Percentiles rank a stretch among this genome's conserved stretches.
phyloP scores from a whole-genome alignment of 1,139 yeast species.

The Suhomyces chickasaworum region DNA sequence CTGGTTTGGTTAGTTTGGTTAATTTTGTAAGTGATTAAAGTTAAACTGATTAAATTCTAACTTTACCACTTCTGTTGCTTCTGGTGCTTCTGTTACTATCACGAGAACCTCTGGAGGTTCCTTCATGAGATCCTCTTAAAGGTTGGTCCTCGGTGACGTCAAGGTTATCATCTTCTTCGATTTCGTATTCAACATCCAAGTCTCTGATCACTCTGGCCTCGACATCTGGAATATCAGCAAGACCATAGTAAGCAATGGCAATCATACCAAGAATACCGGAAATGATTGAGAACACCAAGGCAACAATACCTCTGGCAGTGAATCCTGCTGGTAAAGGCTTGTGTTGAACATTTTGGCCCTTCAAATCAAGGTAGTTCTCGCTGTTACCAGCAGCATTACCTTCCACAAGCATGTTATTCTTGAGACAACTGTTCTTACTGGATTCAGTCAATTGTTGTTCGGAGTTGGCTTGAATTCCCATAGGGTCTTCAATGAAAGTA shows the following conservation, averaged over 20 bases:
- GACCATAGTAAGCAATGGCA: conserved; percentile 78
- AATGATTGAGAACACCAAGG: conserved; percentile 76
- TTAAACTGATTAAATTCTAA: conserved; percentile 2
- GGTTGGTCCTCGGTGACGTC: conserved; percentile 7
- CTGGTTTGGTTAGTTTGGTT: neutral
- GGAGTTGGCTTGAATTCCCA: conserved; percentile 54
- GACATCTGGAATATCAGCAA: conserved; percentile 64
- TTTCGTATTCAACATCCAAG: conserved; percentile 43
- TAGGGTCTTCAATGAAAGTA: conserved; percentile 54
- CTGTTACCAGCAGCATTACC: conserved; percentile 90
- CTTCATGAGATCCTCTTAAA: conserved; percentile 13
- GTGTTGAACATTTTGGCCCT: conserved; percentile 71
- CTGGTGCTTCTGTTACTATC: conserved; percentile 6
- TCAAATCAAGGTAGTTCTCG: conserved; percentile 61
- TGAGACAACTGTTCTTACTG: conserved; percentile 21
- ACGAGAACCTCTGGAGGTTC: conserved; percentile 5
- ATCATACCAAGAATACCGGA: conserved; percentile 79
- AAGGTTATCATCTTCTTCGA: conserved; percentile 6
- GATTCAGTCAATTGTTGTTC: conserved; percentile 49
- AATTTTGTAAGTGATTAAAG: neutral
- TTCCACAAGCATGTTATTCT: conserved; percentile 21
- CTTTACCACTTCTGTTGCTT: conserved; percentile 6
- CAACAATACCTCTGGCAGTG: conserved; percentile 88
- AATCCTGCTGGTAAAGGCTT: conserved; percentile 77
- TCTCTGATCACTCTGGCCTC: conserved; percentile 56